Evolutionary conservation across 306 rosid genomes (phyloP), one percentile per base, ranked within the genome.

Genomic region (Acmispon strigosus): DNA sequence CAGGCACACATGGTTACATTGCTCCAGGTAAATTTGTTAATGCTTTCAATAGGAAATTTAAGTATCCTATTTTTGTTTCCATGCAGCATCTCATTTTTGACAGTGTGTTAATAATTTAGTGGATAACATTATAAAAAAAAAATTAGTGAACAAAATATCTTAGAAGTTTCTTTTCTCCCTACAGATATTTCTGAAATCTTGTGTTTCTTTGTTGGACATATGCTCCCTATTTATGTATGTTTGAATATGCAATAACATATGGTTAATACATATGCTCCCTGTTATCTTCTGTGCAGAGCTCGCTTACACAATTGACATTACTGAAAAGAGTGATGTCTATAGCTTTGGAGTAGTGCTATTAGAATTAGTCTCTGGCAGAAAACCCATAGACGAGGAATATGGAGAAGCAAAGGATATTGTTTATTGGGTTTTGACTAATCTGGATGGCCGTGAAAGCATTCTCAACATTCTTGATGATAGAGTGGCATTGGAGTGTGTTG

Each of bases 331-430:
- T 59, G 99, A 95, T 57, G 97, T 95, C 11, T 95, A 95, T 69
- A 91, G 99, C 72, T 91, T 87, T 13, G 99, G 99, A 20, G 96
- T 95, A 63, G 96, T 91, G 74, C 81, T 91, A 7, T 62, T 95
- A 41, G 99, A 95, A 72, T 80, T 95, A 66, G 87, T 89, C 34
- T 77, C 96, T 0, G 97, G 99, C 8, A 83, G 90, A 74, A 86
- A 84, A 80, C 77, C 99, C 2, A 72, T 91, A 6, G 99, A 86
- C 70, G 96, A 95, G 19, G 92, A 77, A 41, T 95, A 86, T 19
- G 99, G 97, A 18, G 99, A 91, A 49, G 97, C 89, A 8, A 95
- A 91, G 80, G 96, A 95, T 69, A 86, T 95, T 41, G 97, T 95
- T 13, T 86, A 79, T 41, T 95, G 99, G 99, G 96, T 85, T 42